Base-by-base conservation (phyloP, 306 rosid species). In the Fragaria ananassa region DNA sequence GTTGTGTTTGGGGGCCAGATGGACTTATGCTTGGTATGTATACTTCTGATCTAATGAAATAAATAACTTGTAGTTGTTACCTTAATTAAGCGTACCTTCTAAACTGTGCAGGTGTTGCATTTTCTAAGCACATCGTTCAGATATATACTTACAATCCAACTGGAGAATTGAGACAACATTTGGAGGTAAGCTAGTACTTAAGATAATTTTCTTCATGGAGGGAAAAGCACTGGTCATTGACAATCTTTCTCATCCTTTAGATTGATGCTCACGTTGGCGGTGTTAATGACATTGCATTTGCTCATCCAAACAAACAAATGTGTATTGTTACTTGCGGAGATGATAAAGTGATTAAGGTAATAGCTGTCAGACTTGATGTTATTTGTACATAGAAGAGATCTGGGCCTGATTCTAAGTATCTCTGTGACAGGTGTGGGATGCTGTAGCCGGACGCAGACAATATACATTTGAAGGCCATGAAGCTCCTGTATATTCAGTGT, bases 191-290 rank as follows among this genome's bases (percentile, higher is more conserved):
- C 70, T 63, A 58, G 27, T 45, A 19, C 51, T 54, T 39, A 21
- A 46, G 9, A 68, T 72, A 34, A 14, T 34, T 70, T 42, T 72
- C 50, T 58, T 66, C 49, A 4, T 21, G 66, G 74, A 37, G 3
- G 3, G 15, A 31, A 68, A 67, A 29, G 25, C 67, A 53, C 63
- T 67, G 73, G 21, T 65, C 54, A 68, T 58, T 76, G 73, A 76
- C 71, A 25, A 9, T 70, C n/a, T 63, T 23, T 76, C 68, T 61
- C 64, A 44, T 73, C 29, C 54, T 71, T 44, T 74, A 84, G 87
- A 84, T 80, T 63, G 87, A 84, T 77, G 87, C 87, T 68, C 87
- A 84, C 65, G 71, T 67, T 70, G 87, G 87, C 23, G 87, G 87
- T 45, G 87, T 84, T 69, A 84, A 84, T 74, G 87, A 84, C 74